phyloP scores from a whole-genome alignment of 2,329 filamentous ascomycete genomes.

The Cryoendolithus antarcticus region DNA sequence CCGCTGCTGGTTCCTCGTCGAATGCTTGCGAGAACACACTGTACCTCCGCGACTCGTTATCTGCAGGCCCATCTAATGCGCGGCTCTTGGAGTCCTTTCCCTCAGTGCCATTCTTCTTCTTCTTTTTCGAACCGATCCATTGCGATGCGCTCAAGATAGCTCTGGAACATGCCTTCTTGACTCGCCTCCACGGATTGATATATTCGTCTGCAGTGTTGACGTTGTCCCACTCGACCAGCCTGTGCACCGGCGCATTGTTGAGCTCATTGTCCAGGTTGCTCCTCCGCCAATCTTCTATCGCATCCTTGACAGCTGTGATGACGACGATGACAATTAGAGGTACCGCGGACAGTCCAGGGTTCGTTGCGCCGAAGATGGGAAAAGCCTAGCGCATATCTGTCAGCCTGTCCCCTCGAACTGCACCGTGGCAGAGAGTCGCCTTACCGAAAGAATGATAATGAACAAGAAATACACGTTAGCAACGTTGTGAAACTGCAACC shows the following conservation, averaged over 20 bases:
- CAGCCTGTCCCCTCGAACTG: constrained; percentile 4
- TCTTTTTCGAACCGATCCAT: constrained; percentile 31
- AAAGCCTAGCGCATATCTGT: constrained; percentile 56
- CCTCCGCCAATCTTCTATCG: constrained; percentile 85
- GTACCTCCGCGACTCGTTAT: constrained; percentile 35
- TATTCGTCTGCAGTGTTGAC: constrained; percentile 85
- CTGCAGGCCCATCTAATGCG: constrained; percentile 37
- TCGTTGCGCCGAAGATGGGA: constrained; percentile 83
- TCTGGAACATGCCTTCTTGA: constrained; percentile 78
- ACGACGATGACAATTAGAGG: constrained; percentile 85
- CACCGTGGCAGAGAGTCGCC: constrained; percentile 27
- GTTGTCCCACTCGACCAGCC: constrained; percentile 78
- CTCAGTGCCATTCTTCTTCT: constrained; percentile 31
- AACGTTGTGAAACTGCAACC: constrained; percentile 96
- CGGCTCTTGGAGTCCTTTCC: constrained; percentile 33
- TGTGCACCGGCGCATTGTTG: constrained; percentile 91
- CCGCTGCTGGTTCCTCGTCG: constrained; percentile 22
- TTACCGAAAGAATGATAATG: constrained; percentile 83
- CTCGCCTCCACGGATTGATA: constrained; percentile 69
- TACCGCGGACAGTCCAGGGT: constrained; percentile 79
- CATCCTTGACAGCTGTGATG: constrained; percentile 87
- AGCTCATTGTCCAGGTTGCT: constrained; percentile 84
- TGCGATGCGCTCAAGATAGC: constrained; percentile 40
- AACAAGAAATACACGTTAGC: constrained; percentile 98
- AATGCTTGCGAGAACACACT: constrained; percentile 38